These are phyloP conservation scores for Xylariomycetidae sp. DNA, from an alignment of 2,329 filamentous ascomycete species.

Conservation along the genomic window DNA sequence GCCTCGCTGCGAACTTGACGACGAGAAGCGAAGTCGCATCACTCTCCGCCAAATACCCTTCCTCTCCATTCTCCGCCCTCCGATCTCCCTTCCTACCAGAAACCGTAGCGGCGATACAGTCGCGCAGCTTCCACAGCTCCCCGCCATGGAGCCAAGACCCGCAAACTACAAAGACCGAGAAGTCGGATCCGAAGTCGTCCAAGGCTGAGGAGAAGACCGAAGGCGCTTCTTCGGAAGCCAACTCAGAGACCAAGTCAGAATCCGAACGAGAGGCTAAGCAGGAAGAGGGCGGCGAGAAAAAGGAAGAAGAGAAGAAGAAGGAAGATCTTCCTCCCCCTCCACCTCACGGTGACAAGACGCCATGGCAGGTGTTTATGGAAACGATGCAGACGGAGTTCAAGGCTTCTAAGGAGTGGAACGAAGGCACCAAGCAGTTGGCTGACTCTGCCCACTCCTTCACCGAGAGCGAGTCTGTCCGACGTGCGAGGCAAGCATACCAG, in stretches of 20 bases:
- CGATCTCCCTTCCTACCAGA: conserved; percentile 41
- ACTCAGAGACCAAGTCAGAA: conserved; percentile 34
- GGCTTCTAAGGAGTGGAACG: conserved; percentile 97
- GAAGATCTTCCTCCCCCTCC: conserved; percentile 76
- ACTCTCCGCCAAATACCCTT: conserved; percentile 21
- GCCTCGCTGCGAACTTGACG: conserved; percentile 21
- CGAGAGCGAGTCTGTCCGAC: conserved; percentile 85
- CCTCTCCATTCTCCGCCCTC: conserved; percentile 31
- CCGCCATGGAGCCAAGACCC: not conserved
- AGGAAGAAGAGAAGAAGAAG: conserved; percentile 54
- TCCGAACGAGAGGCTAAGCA: conserved; percentile 38
- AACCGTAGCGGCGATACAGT: conserved; percentile 32
- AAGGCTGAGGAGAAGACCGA: conserved; percentile 31
- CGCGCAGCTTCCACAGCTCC: conserved; percentile 31
- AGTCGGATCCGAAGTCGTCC: conserved; percentile 25
- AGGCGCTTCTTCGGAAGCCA: conserved; percentile 29
- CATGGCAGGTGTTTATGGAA: conserved; percentile 97
- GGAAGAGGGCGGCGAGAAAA: conserved; percentile 38
- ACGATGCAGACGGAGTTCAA: conserved; percentile 94
- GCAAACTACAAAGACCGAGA: conserved; percentile 9
- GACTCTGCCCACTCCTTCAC: conserved; percentile 85
- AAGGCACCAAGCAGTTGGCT: conserved; percentile 91
- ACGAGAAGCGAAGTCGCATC: conserved; percentile 22
- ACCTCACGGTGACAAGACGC: conserved; percentile 96
- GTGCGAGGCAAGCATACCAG: conserved; percentile 79